Base-by-base conservation (phyloP, 345 rosid genomes). In the Hibiscus tridactylites region DNA sequence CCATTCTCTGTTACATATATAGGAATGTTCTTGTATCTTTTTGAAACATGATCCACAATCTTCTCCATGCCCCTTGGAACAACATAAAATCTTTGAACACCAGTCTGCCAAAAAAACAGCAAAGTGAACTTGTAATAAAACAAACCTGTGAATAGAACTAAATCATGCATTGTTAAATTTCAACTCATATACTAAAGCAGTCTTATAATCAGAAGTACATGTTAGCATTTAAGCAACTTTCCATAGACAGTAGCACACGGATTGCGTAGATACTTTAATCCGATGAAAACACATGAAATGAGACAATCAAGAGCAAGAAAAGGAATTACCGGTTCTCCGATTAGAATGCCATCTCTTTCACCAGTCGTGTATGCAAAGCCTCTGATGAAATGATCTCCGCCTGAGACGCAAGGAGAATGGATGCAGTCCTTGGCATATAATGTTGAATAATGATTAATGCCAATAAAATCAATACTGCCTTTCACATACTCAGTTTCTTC, bases 41-140 rank as follows among this genome's bases (percentile, higher is more conserved):
- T 78, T 11, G 72, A 79, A 8, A 82, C 7, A 63, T 80, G 79
- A 58, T 61, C 44, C 5, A 83, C 39, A 50, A 77, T 49, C 76
- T 83, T 78, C 82, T 83, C 85, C 81, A 85, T 59, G 54, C 86
- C 88, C 50, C 79, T 37, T 21, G 86, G 86, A 54, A 85, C 86
- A 11, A 83, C 79, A 71, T 69, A 81, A 64, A 81, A 76, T 21
- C 73, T 73, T 44, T 68, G 37, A 65, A 57, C 75, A 11, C 80
- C 85, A 21, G 78, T 74, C 85, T 81, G 71, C 68, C 61, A 21
- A 29, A 9, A 53, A 21, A 24, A 65, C 17, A 65, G 5, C 16
- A 12, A 42, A 64, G 68, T 39, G 1, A 35, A 39, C 10, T 64
- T 65, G 50, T 9, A 21, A 19, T 64, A 21, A 33, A 4, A 33